phyloP scores from a whole-genome alignment of 345 rosid species.

The Linum trigynum region DNA sequence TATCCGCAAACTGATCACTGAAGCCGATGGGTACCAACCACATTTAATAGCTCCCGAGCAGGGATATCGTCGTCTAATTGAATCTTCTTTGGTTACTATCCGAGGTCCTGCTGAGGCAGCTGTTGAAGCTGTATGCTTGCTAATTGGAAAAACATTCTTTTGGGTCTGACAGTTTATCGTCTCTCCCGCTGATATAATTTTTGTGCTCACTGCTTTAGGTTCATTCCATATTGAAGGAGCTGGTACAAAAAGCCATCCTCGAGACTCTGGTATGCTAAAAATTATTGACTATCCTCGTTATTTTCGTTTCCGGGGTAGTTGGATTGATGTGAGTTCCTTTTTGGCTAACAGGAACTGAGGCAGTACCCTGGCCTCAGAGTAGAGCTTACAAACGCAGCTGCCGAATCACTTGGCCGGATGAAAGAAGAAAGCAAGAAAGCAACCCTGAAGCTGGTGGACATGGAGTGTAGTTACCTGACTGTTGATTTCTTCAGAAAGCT shows the following conservation, averaged over 20 bases:
- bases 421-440: constrained; percentile 84
- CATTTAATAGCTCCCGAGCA: constrained; percentile 99
- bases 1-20: constrained; percentile 88
- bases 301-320: not conserved
- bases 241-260: constrained; percentile 85
- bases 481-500: constrained; percentile 97
- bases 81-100: constrained; percentile 73
- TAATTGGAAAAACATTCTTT: not conserved
- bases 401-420: constrained; percentile 88
- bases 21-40: constrained; percentile 99
- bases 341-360: constrained; percentile 68
- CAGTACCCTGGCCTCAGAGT: constrained; percentile 96
- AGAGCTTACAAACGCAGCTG: constrained; percentile 83
- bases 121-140: constrained; percentile 82
- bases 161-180: not conserved
- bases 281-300: not conserved
- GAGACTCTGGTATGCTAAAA: constrained; percentile 64
- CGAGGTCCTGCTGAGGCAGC: constrained; percentile 99
- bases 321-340: not conserved
- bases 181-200: constrained; percentile 1
- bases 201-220: constrained; percentile 35
- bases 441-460: constrained; percentile 82
- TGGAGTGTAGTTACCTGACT: constrained; percentile 90
- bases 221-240: constrained; percentile 83
- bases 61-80: constrained; percentile 98